Percentiles rank a stretch among this genome's conserved stretches.
phyloP scores from a whole-genome alignment of 1,284 basidiomycete genomes.

The Cryptococcus hybrid region DNA sequence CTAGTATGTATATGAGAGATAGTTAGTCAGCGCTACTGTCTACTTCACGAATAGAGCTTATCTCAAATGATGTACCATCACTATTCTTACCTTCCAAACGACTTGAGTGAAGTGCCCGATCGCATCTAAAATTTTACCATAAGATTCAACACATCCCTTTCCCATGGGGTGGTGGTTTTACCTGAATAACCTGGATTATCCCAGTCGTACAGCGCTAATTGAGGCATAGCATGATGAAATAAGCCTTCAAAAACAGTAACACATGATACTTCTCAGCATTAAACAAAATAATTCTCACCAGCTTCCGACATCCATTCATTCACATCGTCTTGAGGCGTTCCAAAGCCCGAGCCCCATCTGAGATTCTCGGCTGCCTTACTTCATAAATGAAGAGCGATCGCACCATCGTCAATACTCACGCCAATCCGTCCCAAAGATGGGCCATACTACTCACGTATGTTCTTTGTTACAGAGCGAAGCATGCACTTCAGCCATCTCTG shows the following conservation, averaged over 20 bases:
- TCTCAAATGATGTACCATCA: neutral
- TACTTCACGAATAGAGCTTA: neutral
- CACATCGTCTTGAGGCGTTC: constrained; percentile 20
- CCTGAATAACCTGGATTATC: constrained; percentile 17
- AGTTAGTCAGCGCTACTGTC: neutral
- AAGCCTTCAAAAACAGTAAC: no score
- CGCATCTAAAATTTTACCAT: constrained; percentile 9
- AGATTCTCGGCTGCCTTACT: constrained; percentile 28
- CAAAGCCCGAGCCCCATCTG: constrained; percentile 12
- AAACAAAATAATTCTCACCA: constrained; percentile 7
- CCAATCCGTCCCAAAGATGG: no score
- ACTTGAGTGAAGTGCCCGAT: constrained; percentile 33
- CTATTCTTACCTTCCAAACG: constrained; percentile 25
- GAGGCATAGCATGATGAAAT: no score
- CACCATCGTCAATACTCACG: neutral
- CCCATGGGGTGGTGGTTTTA: neutral
- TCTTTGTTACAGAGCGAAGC: constrained; percentile 19
- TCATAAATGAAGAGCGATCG: no score
- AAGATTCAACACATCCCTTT: neutral
- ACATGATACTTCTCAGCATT: neutral
- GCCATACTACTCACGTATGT: constrained; percentile 18
- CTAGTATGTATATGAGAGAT: neutral
- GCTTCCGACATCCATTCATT: constrained; percentile 28
- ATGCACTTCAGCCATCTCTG: constrained; percentile 17
- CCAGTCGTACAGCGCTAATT: constrained; percentile 20